Conservation (phyloP, 345 rosid genomes). For the Populus tremula region DNA sequence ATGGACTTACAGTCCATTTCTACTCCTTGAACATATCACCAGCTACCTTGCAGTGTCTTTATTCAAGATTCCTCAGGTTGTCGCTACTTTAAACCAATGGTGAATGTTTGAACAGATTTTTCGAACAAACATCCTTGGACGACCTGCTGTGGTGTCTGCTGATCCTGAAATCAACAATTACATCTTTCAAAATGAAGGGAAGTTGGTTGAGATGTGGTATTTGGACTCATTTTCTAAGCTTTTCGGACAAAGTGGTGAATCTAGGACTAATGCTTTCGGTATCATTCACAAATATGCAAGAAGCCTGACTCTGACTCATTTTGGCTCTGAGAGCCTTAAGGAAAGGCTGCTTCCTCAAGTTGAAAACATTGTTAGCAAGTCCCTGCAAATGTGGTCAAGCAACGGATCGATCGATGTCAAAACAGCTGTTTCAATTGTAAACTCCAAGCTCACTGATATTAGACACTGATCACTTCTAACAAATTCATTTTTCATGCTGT, state of each 20-base stretch:
- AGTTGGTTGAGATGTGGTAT: constrained; percentile 17
- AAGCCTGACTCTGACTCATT: background rate
- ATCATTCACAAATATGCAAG: constrained; percentile 12
- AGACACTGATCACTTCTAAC: background rate
- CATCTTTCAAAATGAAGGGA: constrained; percentile 19
- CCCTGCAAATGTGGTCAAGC: constrained; percentile 17
- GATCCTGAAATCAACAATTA: constrained; percentile 22
- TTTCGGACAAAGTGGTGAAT: constrained; percentile 12
- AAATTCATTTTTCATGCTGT: background rate
- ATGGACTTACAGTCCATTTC: background rate
- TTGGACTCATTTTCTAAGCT: constrained; percentile 21
- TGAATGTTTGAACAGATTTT: constrained; percentile 18
- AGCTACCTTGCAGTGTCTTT: background rate
- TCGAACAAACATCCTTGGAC: constrained; percentile 19
- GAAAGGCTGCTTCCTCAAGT: constrained; percentile 15
- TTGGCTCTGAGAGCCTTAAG: constrained; percentile 22
- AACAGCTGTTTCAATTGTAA: background rate
- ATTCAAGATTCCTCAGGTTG: background rate
- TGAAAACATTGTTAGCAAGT: constrained; percentile 13
- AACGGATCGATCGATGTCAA: constrained; percentile 4
- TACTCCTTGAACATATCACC: background rate
- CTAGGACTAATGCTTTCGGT: background rate
- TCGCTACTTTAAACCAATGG: background rate
- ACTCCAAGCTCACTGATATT: background rate
- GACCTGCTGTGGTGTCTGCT: constrained; percentile 15